Conservation (phyloP, 345 rosid genomes). For the Linum usitatissimum region DNA sequence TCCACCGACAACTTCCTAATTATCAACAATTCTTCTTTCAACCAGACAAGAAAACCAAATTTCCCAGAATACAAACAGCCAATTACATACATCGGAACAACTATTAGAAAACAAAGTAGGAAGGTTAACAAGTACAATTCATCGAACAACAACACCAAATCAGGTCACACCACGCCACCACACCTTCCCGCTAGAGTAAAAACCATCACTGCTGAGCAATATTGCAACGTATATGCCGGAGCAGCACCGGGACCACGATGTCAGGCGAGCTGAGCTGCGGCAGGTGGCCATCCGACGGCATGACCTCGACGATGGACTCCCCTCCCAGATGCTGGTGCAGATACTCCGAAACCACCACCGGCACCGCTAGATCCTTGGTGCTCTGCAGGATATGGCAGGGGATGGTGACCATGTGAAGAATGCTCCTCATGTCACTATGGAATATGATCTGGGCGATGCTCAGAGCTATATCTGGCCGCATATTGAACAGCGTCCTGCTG, state of each 20-base stretch:
- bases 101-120: too few relatives aligned
- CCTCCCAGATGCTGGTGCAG: conserved; percentile 55
- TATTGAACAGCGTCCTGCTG: conserved; percentile 85
- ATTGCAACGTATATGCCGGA: conserved; percentile 60
- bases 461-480: conserved; percentile 88
- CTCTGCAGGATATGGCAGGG: conserved; percentile 91
- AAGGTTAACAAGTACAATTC: too few relatives aligned
- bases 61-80: too few relatives aligned
- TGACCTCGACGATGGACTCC: conserved; percentile 70
- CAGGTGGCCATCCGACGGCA: conserved; percentile 75
- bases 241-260: conserved; percentile 55
- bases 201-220: conserved; percentile 17
- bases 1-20: too few relatives aligned
- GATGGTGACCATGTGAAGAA: conserved; percentile 43
- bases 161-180: too few relatives aligned
- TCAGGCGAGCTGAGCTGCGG: conserved; percentile 97
- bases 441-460: conserved; percentile 60
- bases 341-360: conserved; percentile 65
- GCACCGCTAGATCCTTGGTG: conserved; percentile 77
- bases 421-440: conserved; percentile 61
- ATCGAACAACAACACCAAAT: too few relatives aligned
- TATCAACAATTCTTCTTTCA: too few relatives aligned
- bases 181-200: too few relatives aligned
- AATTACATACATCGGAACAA: too few relatives aligned
- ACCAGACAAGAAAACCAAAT: too few relatives aligned